phyloP scores from a whole-genome alignment of 2,329 filamentous ascomycete genomes.

The Coniosporium uncinatum region DNA sequence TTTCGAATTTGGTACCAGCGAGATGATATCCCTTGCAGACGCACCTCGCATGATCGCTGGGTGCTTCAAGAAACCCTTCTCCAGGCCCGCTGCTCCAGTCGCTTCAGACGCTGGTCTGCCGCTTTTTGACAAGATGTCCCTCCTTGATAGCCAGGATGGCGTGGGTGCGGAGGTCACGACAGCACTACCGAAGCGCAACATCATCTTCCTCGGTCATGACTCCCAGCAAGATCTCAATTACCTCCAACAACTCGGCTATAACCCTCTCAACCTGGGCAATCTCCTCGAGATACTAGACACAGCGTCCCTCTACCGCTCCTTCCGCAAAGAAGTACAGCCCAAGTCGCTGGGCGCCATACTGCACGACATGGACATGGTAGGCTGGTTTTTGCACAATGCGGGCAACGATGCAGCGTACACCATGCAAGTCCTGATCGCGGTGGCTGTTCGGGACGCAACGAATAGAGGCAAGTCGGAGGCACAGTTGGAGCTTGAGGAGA shows the following conservation, averaged over 20 bases:
- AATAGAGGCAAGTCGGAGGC: conserved; percentile 13
- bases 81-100: conserved; percentile 14
- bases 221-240: conserved; percentile 61
- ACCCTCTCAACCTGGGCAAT: conserved; percentile 41
- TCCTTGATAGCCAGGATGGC: too few relatives aligned
- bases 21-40: conserved; percentile 42
- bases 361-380: conserved; percentile 54
- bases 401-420: conserved; percentile 84
- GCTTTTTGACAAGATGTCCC: too few relatives aligned
- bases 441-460: conserved; percentile 42
- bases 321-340: conserved; percentile 45
- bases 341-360: conserved; percentile 58
- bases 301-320: conserved; percentile 59
- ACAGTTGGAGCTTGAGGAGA: background rate
- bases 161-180: too few relatives aligned
- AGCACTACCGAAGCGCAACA: conserved; percentile 45
- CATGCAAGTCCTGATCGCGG: conserved; percentile 64
- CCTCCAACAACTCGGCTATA: conserved; percentile 59
- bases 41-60: conserved; percentile 39
- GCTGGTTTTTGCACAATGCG: conserved; percentile 73
- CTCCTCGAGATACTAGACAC: conserved; percentile 74
- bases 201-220: conserved; percentile 80
- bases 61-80: conserved; percentile 54
- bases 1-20: conserved; percentile 68
- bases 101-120: too few relatives aligned